A percentile compares a stretch with the other conserved stretches of the same genome.
These are phyloP conservation scores for Letharia lupina DNA, from an alignment of 495 filamentous ascomycete species.

Conservation along the genomic window DNA sequence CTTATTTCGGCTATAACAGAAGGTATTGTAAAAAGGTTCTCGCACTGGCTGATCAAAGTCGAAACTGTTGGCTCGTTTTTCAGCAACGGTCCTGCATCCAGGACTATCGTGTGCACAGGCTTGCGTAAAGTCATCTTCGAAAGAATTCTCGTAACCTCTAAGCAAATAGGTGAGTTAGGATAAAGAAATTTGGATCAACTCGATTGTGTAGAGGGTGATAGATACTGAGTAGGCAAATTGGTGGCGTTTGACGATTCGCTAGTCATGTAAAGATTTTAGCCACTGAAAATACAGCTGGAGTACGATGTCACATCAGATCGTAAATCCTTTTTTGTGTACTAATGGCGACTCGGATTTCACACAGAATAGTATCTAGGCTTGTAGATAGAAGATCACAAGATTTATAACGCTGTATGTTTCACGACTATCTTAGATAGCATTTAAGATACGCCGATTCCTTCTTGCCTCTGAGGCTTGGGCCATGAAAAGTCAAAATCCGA, in stretches of 20 bases:
- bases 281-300: background rate
- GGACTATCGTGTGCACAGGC: constrained; percentile 69
- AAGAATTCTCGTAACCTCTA: background rate
- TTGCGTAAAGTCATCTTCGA: constrained; percentile 34
- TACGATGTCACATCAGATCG: background rate
- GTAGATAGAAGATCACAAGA: background rate
- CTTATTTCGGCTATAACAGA: constrained; percentile 81
- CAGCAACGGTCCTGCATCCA: constrained; percentile 88
- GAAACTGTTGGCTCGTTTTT: constrained; percentile 78
- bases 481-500: constrained; percentile 8
- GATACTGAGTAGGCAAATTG: background rate
- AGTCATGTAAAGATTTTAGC: background rate
- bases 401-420: background rate
- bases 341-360: too few species aligned
- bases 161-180: background rate
- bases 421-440: background rate
- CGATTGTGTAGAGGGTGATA: background rate
- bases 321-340: too few species aligned
- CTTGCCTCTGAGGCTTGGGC: background rate
- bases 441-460: background rate
- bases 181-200: background rate
- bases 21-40: constrained; percentile 76
- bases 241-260: background rate
- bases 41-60: constrained; percentile 62
- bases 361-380: background rate